A percentile compares a stretch with the other conserved stretches of the same genome.
Evolutionary conservation across 2,329 filamentous ascomycete species (phyloP).

Genomic region (Fusarium marasasianum): DNA sequence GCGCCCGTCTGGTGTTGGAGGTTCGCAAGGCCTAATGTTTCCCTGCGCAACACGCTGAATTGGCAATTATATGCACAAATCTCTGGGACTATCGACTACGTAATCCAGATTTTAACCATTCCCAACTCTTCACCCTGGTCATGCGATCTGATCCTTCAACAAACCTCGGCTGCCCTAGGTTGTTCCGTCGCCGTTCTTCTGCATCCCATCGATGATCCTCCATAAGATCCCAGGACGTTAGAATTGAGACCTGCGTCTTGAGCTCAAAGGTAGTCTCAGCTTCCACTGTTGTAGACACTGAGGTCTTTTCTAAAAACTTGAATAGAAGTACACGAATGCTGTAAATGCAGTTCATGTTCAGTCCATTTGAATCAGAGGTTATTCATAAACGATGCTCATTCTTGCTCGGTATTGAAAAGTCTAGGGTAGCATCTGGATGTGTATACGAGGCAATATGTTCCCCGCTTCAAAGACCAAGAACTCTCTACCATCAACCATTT

Average conservation of each 20-base stretch:
- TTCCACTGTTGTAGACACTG: not conserved
- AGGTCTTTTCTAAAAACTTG: rapidly evolving
- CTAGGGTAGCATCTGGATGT: not conserved
- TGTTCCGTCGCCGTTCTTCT: not conserved
- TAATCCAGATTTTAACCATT: not conserved
- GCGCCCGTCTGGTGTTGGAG: not conserved
- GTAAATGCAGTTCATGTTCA: not conserved
- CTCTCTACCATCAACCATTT: no score
- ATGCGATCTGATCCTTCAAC: not conserved
- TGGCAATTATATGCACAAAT: not conserved
- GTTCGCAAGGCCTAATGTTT: not conserved
- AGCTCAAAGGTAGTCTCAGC: not conserved
- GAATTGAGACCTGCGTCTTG: not conserved
- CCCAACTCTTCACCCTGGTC: not conserved
- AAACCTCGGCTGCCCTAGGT: not conserved
- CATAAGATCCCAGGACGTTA: not conserved
- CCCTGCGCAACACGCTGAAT: not conserved
- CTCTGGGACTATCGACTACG: not conserved
- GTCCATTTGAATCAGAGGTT: not conserved
- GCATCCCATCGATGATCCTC: not conserved
- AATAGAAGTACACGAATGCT: rapidly evolving
- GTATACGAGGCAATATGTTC: not conserved
- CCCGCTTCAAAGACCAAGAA: not conserved
- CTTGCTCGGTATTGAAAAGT: not conserved
- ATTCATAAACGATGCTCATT: no score